A percentile compares a stretch with the other conserved stretches of the same genome.
These are phyloP conservation scores for Prunus persica DNA, from an alignment of 306 rosid species.

Conservation along the genomic window DNA sequence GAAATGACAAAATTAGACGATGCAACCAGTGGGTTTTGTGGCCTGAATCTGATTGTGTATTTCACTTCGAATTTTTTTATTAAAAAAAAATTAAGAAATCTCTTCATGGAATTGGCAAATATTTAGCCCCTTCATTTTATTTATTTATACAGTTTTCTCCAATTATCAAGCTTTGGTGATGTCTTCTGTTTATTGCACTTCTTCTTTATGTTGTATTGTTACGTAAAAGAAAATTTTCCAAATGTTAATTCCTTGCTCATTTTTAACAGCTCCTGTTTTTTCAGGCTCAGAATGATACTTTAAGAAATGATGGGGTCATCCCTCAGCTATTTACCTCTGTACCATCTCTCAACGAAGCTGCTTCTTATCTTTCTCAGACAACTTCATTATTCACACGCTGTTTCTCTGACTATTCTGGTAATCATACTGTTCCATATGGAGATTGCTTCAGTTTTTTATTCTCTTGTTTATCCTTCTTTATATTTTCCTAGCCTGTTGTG, in stretches of 20 bases:
- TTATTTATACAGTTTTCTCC: background rate
- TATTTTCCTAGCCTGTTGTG: too few relatives aligned
- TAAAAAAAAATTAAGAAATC: background rate
- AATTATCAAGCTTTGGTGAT: background rate
- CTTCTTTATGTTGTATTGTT: background rate
- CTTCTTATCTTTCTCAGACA: slow-evolving; percentile 82
- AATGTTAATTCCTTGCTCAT: background rate
- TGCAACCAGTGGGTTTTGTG: background rate
- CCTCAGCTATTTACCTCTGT: slow-evolving; percentile 82
- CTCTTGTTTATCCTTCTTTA: background rate
- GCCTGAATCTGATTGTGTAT: background rate
- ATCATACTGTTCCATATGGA: slow-evolving; percentile 13
- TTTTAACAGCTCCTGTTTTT: slow-evolving; percentile 13
- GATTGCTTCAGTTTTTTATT: background rate
- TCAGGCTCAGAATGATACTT: slow-evolving; percentile 45
- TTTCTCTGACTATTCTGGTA: slow-evolving; percentile 85
- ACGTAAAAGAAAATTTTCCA: background rate
- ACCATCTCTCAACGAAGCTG: slow-evolving; percentile 84
- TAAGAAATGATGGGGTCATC: slow-evolving; percentile 53
- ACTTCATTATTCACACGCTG: slow-evolving; percentile 76
- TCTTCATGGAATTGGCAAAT: background rate
- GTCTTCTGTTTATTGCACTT: background rate
- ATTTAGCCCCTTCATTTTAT: background rate
- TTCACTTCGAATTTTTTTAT: background rate
- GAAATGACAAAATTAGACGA: background rate